A percentile compares a stretch with the other conserved stretches of the same genome.
These are phyloP conservation scores for Pestalotiopsis sp. DNA, from an alignment of 2,329 filamentous ascomycete genomes.

Conservation along the genomic window DNA sequence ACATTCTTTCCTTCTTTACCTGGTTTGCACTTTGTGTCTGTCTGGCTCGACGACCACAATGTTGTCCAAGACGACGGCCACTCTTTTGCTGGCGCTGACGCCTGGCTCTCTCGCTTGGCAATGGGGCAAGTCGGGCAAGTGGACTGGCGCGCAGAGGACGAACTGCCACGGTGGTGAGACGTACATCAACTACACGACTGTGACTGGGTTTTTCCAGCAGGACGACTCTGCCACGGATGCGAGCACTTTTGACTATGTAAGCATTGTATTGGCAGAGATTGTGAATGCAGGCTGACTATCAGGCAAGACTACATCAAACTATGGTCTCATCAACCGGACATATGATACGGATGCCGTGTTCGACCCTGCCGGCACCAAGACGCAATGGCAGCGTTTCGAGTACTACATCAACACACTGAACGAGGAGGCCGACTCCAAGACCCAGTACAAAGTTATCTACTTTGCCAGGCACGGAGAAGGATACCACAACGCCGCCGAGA, in stretches of 20 bases:
- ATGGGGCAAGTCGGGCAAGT: conserved; percentile 24
- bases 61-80: not conserved
- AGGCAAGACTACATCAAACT: conserved; percentile 59
- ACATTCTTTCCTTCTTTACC: not conserved
- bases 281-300: conserved; percentile 8
- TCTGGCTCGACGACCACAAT: not conserved
- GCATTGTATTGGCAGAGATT: conserved; percentile 20
- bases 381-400: conserved; percentile 68
- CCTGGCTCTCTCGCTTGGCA: conserved; percentile 23
- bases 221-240: conserved; percentile 60
- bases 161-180: conserved; percentile 20
- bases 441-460: conserved; percentile 68
- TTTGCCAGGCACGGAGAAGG: conserved; percentile 73
- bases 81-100: conserved; percentile 20
- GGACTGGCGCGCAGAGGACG: conserved; percentile 18
- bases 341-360: conserved; percentile 57
- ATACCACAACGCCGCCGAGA: conserved; percentile 64
- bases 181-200: conserved; percentile 61
- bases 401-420: conserved; percentile 61
- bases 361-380: conserved; percentile 43
- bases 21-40: not conserved
- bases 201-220: conserved; percentile 66
- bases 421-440: conserved; percentile 41
- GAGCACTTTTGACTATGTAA: conserved; percentile 65
- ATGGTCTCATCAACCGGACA: conserved; percentile 65